phyloP scores from a whole-genome alignment of 1,139 yeast species.

The Casaregolazyma suthepensis region DNA sequence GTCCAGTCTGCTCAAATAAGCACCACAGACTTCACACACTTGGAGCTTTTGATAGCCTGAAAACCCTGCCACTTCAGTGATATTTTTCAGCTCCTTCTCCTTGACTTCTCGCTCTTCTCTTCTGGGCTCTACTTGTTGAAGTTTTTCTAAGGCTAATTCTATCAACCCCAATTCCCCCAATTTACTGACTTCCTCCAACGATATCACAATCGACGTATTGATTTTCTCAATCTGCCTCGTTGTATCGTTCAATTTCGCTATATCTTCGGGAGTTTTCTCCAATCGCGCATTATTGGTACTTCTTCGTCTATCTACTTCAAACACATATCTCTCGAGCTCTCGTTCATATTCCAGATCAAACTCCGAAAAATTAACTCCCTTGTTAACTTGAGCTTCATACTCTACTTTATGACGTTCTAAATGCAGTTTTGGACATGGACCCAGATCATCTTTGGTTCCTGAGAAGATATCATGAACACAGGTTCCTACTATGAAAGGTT shows the following conservation, averaged over 20 bases:
- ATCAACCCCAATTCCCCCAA: conserved; percentile 49
- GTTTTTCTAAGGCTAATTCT: conserved; percentile 34
- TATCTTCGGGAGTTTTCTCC: conserved; percentile 76
- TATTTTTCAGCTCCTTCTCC: conserved; percentile 48
- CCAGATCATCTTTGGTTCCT: conserved; percentile 79
- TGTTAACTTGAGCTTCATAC: conserved; percentile 53
- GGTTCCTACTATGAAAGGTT: conserved; percentile 74
- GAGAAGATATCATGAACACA: conserved; percentile 83
- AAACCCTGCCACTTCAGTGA: conserved; percentile 74
- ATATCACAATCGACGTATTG: conserved; percentile 61
- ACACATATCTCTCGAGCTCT: conserved; percentile 49
- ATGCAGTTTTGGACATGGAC: conserved; percentile 74
- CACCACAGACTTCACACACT: conserved; percentile 90
- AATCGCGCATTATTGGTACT: conserved; percentile 59
- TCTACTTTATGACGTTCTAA: conserved; percentile 69
- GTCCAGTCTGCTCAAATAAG: conserved; percentile 79
- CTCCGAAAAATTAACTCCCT: conserved; percentile 57
- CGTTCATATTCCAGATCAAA: conserved; percentile 62
- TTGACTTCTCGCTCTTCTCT: conserved; percentile 33
- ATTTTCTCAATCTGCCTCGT: conserved; percentile 61
- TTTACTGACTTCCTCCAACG: conserved; percentile 62
- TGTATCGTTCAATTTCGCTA: conserved; percentile 53
- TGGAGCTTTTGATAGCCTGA: conserved; percentile 86
- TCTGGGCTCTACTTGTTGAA: conserved; percentile 24
- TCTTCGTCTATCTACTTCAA: conserved; percentile 64